Evolutionary conservation across 495 filamentous ascomycete genomes (phyloP).

Genomic region (Aspergillus affinis): DNA sequence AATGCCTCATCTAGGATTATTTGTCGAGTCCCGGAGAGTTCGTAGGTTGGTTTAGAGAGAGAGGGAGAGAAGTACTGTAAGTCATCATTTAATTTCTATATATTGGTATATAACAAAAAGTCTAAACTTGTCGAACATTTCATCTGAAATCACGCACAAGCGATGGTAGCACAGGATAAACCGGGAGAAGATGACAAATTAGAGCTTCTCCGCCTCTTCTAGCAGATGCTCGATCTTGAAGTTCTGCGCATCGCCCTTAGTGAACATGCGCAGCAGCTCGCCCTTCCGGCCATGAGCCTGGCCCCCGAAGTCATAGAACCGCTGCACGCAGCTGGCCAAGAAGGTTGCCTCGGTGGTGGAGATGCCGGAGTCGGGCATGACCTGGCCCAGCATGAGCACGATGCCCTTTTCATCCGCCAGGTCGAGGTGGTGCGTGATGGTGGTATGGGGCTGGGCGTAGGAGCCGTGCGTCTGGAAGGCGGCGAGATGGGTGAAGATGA

Average conservation of each 20-base stretch:
- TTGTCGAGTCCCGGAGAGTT: background rate
- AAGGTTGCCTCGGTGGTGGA: conserved; percentile 77
- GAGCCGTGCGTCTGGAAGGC: conserved; percentile 91
- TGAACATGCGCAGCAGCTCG: conserved; percentile 81
- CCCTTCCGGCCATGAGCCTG: conserved; percentile 52
- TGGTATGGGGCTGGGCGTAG: conserved; percentile 87
- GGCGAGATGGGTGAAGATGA: conserved; percentile 89
- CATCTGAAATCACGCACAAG: too few species aligned
- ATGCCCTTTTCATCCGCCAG: conserved; percentile 68
- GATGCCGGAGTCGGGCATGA: conserved; percentile 75
- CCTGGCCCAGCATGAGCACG: conserved; percentile 79
- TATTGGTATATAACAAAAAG: background rate
- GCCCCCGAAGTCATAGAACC: conserved; percentile 76
- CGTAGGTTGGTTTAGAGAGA: too few species aligned
- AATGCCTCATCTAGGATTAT: background rate
- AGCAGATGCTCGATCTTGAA: conserved; percentile 84
- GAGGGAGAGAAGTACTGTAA: background rate
- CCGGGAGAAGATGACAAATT: conserved; percentile 24
- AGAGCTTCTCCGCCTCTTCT: conserved; percentile 77
- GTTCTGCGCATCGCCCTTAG: conserved; percentile 61
- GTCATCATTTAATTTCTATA: conserved; percentile 1
- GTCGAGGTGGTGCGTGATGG: conserved; percentile 85
- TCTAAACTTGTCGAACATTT: background rate
- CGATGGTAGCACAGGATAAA: too few species aligned
- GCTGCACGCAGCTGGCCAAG: conserved; percentile 91